phyloP scores from a whole-genome alignment of 257 asterid genomes.

The Plantago elongata region DNA sequence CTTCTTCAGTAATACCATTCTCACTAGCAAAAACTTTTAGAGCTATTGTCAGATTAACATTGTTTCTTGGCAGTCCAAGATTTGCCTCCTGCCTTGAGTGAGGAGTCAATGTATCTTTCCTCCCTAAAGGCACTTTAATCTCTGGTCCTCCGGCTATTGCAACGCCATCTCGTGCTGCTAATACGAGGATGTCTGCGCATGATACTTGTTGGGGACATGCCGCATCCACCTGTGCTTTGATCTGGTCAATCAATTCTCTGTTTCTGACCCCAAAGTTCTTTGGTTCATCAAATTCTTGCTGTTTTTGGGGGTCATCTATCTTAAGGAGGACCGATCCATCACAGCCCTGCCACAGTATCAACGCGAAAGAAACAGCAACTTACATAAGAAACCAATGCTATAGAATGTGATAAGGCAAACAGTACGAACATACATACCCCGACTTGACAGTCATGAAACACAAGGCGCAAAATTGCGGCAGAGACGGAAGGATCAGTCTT shows the following conservation, averaged over 20 bases:
- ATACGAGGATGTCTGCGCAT: constrained; percentile 47
- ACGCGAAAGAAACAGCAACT: too few relatives aligned
- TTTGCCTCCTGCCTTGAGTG: constrained; percentile 24
- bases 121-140: constrained; percentile 31
- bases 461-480: constrained; percentile 44
- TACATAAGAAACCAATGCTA: not conserved
- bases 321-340: constrained; percentile 56
- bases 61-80: constrained; percentile 25
- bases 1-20: constrained; percentile 33
- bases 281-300: constrained; percentile 28
- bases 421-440: constrained; percentile 30
- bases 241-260: constrained; percentile 25
- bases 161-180: constrained; percentile 51
- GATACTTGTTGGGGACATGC: constrained; percentile 44
- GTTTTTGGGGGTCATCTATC: constrained; percentile 11
- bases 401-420: not conserved
- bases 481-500: constrained; percentile 27
- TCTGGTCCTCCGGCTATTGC: constrained; percentile 29
- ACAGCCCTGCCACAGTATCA: constrained; percentile 32
- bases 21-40: constrained; percentile 13
- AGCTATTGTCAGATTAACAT: constrained; percentile 17
- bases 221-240: constrained; percentile 40
- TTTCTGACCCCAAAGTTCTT: constrained; percentile 45
- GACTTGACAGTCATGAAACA: constrained; percentile 69
- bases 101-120: constrained; percentile 26